These are phyloP conservation scores for Cyclostephanos tholiformis DNA, from an alignment of 108 stramenopile species.

Conservation along the genomic window DNA sequence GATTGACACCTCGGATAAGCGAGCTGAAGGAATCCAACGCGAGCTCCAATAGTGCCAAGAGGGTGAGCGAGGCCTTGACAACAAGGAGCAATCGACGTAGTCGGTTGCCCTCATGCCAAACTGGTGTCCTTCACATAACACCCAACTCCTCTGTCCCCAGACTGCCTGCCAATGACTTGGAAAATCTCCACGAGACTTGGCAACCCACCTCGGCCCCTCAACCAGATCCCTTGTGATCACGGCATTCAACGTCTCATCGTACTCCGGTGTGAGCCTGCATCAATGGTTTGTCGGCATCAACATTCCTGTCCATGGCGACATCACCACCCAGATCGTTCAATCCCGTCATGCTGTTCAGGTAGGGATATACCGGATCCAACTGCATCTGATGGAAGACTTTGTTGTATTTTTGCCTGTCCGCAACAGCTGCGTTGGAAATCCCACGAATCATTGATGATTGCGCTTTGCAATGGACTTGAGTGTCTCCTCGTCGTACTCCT, in stretches of 20 bases:
- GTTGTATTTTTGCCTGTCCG: conserved; percentile 82
- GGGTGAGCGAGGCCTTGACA: conserved; percentile 78
- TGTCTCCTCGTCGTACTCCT: conserved; percentile 77
- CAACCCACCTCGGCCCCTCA: conserved; percentile 67
- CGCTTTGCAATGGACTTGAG: conserved; percentile 84
- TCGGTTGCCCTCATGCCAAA: conserved; percentile 83
- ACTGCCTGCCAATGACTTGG: conserved; percentile 82
- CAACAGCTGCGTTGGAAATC: conserved; percentile 82
- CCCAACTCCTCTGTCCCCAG: conserved; percentile 87
- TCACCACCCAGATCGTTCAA: conserved; percentile 80
- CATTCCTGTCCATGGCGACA: conserved; percentile 51
- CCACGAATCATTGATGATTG: conserved; percentile 90
- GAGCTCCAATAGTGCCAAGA: conserved; percentile 84
- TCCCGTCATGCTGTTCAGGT: conserved; percentile 82
- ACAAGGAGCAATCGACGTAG: conserved; percentile 79
- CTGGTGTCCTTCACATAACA: conserved; percentile 72
- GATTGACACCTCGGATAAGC: conserved; percentile 82
- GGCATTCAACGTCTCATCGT: conserved; percentile 60
- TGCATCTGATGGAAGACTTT: conserved; percentile 80
- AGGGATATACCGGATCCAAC: conserved; percentile 86
- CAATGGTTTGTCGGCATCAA: conserved; percentile 61
- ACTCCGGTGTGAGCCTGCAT: conserved; percentile 63
- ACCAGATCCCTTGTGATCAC: conserved; percentile 65
- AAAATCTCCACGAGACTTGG: conserved; percentile 84
- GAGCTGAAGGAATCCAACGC: conserved; percentile 88